Evolutionary conservation across 176 grass and related monocot genomes (phyloP).

Genomic region (Urochloa ruziziensis): DNA sequence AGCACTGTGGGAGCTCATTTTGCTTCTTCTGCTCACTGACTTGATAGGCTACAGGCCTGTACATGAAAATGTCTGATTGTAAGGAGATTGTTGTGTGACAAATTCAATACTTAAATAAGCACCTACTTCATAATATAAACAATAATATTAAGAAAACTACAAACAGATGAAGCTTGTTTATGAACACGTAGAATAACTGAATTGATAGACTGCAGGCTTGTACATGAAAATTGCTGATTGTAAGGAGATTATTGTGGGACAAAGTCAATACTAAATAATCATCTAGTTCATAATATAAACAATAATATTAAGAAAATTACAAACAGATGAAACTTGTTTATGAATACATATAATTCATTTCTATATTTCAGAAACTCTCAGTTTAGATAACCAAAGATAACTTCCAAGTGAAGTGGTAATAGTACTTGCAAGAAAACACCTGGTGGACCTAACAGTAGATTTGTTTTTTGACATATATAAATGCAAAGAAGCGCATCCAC

Average conservation of each 20-base stretch:
- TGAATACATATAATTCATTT: neutral
- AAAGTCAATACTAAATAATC: neutral
- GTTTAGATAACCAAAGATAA: neutral
- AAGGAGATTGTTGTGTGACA: neutral
- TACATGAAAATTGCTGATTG: neutral
- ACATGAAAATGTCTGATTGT: slow-evolving; percentile 10
- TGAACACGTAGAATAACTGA: neutral
- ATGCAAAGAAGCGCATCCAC: neutral
- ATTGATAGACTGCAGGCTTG: neutral
- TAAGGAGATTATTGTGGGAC: neutral
- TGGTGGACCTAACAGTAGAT: neutral
- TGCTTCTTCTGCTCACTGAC: neutral
- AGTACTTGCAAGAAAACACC: neutral
- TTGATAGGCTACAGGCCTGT: neutral
- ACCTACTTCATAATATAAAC: neutral
- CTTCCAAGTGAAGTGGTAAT: neutral
- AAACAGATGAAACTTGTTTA: neutral
- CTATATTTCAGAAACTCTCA: neutral
- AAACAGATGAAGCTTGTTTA: neutral
- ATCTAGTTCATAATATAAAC: neutral
- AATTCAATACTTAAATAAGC: neutral
- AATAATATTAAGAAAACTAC: neutral
- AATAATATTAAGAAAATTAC: neutral
- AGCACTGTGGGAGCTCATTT: slow-evolving; percentile 63
- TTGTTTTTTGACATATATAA: slow-evolving; percentile 5